These are phyloP conservation scores for Zymoseptoria crescenta DNA, from an alignment of 2,329 filamentous ascomycete species.

Conservation along the genomic window DNA sequence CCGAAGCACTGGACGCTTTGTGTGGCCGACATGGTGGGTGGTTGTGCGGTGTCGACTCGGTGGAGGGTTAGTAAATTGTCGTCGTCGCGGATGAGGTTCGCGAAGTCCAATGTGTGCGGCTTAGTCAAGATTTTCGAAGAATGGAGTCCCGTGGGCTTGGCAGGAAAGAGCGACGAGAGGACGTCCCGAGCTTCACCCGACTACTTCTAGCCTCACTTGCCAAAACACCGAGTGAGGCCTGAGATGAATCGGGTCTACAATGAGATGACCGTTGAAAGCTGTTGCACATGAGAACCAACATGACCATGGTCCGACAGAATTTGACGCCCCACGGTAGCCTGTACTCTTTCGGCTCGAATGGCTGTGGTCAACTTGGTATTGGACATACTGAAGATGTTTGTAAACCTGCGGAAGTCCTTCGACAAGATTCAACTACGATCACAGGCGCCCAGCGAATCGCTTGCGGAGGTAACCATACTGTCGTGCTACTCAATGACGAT, in stretches of 20 bases:
- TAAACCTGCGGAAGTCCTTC: conserved; percentile 15
- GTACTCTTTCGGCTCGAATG: conserved; percentile 44
- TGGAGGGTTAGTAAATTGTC: conserved; percentile 7
- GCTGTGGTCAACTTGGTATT: conserved; percentile 45
- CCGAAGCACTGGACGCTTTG: conserved; percentile 82
- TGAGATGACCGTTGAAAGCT: background rate
- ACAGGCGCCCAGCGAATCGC: conserved; percentile 31
- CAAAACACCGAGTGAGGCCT: background rate
- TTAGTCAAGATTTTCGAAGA: background rate
- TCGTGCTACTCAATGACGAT: conserved; percentile 57
- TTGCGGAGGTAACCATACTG: conserved; percentile 80
- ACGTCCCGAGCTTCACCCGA: background rate
- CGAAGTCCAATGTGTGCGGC: conserved; percentile 5
- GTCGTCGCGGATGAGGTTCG: conserved; percentile 4
- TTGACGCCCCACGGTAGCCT: background rate
- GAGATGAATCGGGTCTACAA: background rate
- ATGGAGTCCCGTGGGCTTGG: conserved; percentile 4
- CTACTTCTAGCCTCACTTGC: background rate
- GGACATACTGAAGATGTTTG: conserved; percentile 37
- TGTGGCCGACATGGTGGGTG: conserved; percentile 56
- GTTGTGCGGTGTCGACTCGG: conserved; percentile 6
- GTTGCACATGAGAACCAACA: background rate
- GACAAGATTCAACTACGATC: background rate
- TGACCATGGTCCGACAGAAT: background rate
- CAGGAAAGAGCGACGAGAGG: background rate